phyloP scores from a whole-genome alignment of 306 rosid genomes.

The Betula pendula region DNA sequence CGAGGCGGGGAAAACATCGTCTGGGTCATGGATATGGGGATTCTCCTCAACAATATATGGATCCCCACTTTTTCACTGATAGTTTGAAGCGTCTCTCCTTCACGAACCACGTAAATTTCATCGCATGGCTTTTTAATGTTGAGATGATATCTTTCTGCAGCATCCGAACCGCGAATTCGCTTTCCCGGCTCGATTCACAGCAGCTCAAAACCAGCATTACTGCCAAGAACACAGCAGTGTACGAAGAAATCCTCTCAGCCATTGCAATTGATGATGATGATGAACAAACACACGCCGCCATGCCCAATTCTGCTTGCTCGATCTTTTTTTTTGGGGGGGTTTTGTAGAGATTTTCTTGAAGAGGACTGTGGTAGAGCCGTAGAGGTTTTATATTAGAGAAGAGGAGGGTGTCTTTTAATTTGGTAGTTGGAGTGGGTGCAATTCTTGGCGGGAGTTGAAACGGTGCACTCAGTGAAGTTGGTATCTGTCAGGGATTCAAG shows the following conservation, averaged over 20 bases:
- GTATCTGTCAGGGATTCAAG: constrained; percentile 12
- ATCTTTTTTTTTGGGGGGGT: background rate
- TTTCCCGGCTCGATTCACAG: constrained; percentile 46
- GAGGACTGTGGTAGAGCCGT: background rate
- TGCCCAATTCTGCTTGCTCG: background rate
- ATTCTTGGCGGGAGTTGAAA: constrained; percentile 34
- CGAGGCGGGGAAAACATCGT: constrained; percentile 78
- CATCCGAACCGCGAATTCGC: constrained; percentile 23
- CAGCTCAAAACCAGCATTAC: constrained; percentile 30
- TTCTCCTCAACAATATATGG: constrained; percentile 76
- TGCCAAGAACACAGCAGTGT: constrained; percentile 39
- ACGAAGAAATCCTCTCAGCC: constrained; percentile 37
- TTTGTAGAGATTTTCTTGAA: background rate
- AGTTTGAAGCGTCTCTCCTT: constrained; percentile 77
- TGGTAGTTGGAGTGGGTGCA: constrained; percentile 42
- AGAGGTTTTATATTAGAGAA: background rate
- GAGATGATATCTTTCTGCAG: constrained; percentile 1
- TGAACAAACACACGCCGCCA: constrained; percentile 27
- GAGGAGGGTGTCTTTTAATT: background rate
- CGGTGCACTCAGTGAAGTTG: constrained; percentile 34
- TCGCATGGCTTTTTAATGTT: constrained; percentile 48
- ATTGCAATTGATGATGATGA: constrained; percentile 10
- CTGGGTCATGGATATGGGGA: constrained; percentile 81
- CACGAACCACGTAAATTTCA: constrained; percentile 79
- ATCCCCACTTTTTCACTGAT: constrained; percentile 77